These are phyloP conservation scores for Boletus tylopilopsis DNA, from an alignment of 768 basidiomycete genomes.

Conservation along the genomic window DNA sequence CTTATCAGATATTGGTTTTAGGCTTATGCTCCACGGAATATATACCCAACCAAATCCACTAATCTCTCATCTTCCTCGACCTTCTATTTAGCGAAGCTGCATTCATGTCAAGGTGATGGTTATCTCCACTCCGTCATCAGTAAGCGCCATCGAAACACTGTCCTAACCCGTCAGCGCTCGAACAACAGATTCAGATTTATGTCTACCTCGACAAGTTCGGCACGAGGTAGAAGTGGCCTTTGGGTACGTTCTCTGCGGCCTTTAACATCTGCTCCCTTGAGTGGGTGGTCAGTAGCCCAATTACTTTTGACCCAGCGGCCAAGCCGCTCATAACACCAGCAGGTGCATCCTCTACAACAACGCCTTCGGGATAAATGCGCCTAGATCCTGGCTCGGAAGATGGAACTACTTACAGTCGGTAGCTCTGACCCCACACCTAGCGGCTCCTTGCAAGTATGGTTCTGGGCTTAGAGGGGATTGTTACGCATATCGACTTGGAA, in stretches of 20 bases:
- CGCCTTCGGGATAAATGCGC: conserved; percentile 44
- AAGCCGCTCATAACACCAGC: conserved; percentile 77
- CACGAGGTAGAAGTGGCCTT: conserved; percentile 50
- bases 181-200: background rate
- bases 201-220: conserved; percentile 65
- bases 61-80: no score
- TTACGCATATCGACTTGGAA: background rate
- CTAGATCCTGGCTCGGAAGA: background rate
- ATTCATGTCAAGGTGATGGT: conserved; percentile 8
- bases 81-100: background rate
- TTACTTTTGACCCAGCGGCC: conserved; percentile 78
- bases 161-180: background rate
- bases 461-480: conserved; percentile 54
- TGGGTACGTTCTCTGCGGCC: conserved; percentile 44
- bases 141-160: conserved; percentile 29
- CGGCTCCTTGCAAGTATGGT: conserved; percentile 85
- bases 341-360: conserved; percentile 93
- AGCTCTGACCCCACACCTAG: conserved; percentile 60
- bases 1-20: conserved; percentile 10
- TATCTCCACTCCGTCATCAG: conserved; percentile 38
- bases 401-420: conserved; percentile 18
- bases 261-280: conserved; percentile 62
- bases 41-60: background rate
- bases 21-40: background rate
- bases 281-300: conserved; percentile 84